Evolutionary conservation across 768 basidiomycete genomes (phyloP).

Genomic region (Ephemerocybe angulata): DNA sequence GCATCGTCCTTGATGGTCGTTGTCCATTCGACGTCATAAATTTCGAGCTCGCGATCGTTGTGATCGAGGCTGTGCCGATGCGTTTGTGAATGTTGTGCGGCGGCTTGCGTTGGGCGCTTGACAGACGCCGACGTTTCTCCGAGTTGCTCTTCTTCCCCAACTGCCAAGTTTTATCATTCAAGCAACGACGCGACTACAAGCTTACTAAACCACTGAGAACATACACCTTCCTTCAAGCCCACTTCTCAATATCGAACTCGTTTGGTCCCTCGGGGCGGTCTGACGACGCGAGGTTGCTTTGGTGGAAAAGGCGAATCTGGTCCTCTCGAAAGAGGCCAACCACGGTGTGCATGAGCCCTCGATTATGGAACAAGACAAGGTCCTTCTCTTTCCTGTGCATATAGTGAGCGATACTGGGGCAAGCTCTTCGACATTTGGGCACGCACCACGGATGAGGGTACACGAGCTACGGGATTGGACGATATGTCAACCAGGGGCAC

Average conservation of each 20-base stretch:
- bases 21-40: too few species aligned
- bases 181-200: too few species aligned
- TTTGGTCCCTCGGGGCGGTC: slow-evolving; percentile 12
- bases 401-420: not conserved
- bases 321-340: slow-evolving; percentile 15
- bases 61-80: too few species aligned
- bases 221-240: too few species aligned
- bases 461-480: slow-evolving; percentile 7
- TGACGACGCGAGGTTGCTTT: slow-evolving; percentile 16
- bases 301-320: slow-evolving; percentile 16
- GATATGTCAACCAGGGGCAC: not conserved
- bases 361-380: slow-evolving; percentile 16
- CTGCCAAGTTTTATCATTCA: too few species aligned
- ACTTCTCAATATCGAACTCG: slow-evolving; percentile 9
- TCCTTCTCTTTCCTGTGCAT: slow-evolving; percentile 14
- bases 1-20: not conserved
- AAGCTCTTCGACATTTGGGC: not conserved
- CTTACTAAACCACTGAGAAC: too few species aligned
- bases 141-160: too few species aligned
- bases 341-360: slow-evolving; percentile 15
- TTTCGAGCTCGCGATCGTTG: too few species aligned
- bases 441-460: slow-evolving; percentile 15
- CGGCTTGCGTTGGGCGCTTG: too few species aligned
- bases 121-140: too few species aligned
- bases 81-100: too few species aligned